Percentiles rank a stretch among this genome's conserved stretches.
These are phyloP conservation scores for Talaromyces atroroseus DNA, from an alignment of 2,329 filamentous ascomycete genomes.

Conservation along the genomic window DNA sequence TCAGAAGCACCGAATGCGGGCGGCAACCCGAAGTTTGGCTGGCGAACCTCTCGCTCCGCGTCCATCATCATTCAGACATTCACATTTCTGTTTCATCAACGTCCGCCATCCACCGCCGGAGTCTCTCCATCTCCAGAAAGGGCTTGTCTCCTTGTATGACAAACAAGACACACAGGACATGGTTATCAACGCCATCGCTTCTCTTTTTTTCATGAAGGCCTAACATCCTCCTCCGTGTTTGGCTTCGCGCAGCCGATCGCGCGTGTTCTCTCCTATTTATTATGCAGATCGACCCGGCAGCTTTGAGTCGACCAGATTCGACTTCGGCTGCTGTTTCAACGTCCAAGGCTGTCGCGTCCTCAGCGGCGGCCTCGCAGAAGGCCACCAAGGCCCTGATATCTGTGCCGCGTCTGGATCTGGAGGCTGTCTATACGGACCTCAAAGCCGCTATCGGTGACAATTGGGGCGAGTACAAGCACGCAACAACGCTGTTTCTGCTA, in stretches of 20 bases:
- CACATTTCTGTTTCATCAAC: slow-evolving; percentile 4
- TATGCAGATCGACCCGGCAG: slow-evolving; percentile 44
- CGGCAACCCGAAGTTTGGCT: slow-evolving; percentile 15
- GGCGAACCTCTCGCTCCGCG: slow-evolving; percentile 22
- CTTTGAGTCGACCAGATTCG: slow-evolving; percentile 40
- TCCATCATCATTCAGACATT: slow-evolving; percentile 14
- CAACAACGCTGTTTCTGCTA: slow-evolving; percentile 52
- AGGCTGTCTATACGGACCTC: slow-evolving; percentile 57
- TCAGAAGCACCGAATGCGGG: slow-evolving; percentile 9
- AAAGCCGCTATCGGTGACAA: slow-evolving; percentile 55
- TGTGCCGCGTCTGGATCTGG: slow-evolving; percentile 58
- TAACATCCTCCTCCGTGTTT: slow-evolving; percentile 24
- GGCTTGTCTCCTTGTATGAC: not conserved
- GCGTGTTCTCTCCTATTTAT: slow-evolving; percentile 26
- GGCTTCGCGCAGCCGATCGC: slow-evolving; percentile 38
- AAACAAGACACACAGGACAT: not conserved
- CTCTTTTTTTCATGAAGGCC: slow-evolving; percentile 30
- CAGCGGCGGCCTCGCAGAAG: slow-evolving; percentile 36
- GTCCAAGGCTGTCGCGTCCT: slow-evolving; percentile 27
- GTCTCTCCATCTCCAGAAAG: slow-evolving; percentile 19
- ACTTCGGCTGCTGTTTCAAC: slow-evolving; percentile 25
- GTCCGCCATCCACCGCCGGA: slow-evolving; percentile 20
- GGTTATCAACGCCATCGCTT: not conserved
- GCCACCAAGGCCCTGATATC: slow-evolving; percentile 47
- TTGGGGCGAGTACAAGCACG: slow-evolving; percentile 57